Base-by-base conservation (phyloP, 441 rosid genomes). In the Populus hybrid region DNA sequence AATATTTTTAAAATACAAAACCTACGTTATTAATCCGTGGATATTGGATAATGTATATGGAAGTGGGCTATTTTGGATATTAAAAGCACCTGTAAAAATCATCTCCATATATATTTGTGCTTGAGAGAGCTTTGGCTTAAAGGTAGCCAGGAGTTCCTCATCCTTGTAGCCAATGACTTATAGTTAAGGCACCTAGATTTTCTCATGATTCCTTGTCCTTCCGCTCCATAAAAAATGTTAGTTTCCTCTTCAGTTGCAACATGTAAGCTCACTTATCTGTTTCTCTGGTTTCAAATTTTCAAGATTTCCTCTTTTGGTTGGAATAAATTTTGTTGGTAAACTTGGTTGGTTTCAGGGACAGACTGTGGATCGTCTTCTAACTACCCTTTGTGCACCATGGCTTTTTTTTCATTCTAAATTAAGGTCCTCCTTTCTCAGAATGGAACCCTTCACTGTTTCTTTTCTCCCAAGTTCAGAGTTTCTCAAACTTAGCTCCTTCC, bases 401-500 rank as follows among this genome's bases (percentile, higher is more conserved):
- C 77, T 67, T 23, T 67, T n/a, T 67, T 53, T 29, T n/a, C 70
- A 26, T 14, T 14, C 79, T 26, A 69, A 73, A 66, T 63, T 33
- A 66, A 56, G 56, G 10, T 72, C 18, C 59, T 64, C 74, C 16
- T 70, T 64, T 42, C 68, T 64, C 74, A 76, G 40, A 71, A 42
- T 74, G 71, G 77, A 73, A 56, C 65, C 81, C 21, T 76, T 69
- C 38, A 72, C 69, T 80, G 77, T 84, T 80, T 74, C 82, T 23
- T 76, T 36, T 24, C 42, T 40, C 50, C 65, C 80, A 6, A 74
- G 76, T 53, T 71, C 79, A 4, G 76, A 83, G 26, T 79, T 78
- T 79, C 74, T 84, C 73, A 80, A 80, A 63, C 70, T 79, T 50
- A 82, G 75, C 26, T 74, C 72, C 21, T 72, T 56, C 77, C 79